Base-by-base conservation (phyloP, 2,329 filamentous ascomycete species). In the Diaporthe aspalathi region DNA sequence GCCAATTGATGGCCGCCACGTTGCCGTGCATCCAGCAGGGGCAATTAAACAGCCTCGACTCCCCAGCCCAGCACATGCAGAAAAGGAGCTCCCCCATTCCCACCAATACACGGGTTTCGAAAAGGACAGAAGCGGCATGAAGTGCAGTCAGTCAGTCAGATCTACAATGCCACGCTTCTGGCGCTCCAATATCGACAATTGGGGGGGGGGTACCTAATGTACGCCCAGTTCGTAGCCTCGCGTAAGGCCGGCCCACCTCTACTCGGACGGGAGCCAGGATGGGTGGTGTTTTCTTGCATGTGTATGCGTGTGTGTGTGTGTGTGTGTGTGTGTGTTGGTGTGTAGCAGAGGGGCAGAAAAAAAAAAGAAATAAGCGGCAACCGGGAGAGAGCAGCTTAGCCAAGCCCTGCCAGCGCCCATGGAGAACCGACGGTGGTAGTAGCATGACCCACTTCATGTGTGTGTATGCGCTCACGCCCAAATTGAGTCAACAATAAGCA, bases 341-440 rank as follows among this genome's bases (percentile, higher is more conserved):
- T 49, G 60, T 49, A 49, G 60, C 43, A 49, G 57, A 22, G 57
- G 57, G 56, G 56, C 38, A n/a, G n/a, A n/a, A n/a, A n/a, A n/a
- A n/a, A n/a, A n/a, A n/a, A n/a, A n/a, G n/a, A 43, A 35, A 35
- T 35, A 22, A 2, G 5, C 6, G 3, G 16, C 1, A 5, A n/a
- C 24, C 16, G 24, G 57, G 9, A n/a, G n/a, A n/a, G n/a, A n/a
- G 20, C 45, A 40, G 12, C 32, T 35, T 35, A 14, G 22, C 49
- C 49, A 50, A 50, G 24, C 52, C 29, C 52, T 22, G 40, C 14
- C 12, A 35, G 40, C 27, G 35, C 40, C 40, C n/a, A 40, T 16
- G 27, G 47, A 45, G 29, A 27, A 24, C 24, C 53, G 47, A 35
- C 49, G n/a, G n/a, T 40, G 52, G 52, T 57, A 49, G 60, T 65